Evolutionary conservation across 768 basidiomycete genomes (phyloP).

Genomic region (Tulasnella sp.): DNA sequence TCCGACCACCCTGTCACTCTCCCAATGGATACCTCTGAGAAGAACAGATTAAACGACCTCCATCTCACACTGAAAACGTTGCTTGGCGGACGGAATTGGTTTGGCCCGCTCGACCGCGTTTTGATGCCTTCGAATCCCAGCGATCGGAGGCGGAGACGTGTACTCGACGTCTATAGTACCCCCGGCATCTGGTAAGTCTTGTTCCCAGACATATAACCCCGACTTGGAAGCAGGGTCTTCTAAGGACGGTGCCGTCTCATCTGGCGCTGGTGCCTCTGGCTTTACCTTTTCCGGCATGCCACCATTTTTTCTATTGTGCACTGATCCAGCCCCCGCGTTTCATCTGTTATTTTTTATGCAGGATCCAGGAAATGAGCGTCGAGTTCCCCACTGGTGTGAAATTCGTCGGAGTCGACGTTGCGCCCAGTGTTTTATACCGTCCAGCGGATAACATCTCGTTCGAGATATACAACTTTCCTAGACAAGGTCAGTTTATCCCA

Average conservation of each 20-base stretch:
- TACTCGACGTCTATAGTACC: conserved; percentile 19
- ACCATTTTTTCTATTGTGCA: neutral
- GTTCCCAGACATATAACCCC: neutral
- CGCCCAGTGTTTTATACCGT: conserved; percentile 8
- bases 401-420: conserved; percentile 20
- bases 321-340: neutral
- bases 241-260: neutral
- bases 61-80: conserved; percentile 11
- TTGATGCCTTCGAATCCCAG: neutral
- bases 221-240: neutral
- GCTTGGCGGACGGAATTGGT: conserved; percentile 16
- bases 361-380: conserved; percentile 16
- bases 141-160: conserved; percentile 12
- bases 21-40: conserved; percentile 13
- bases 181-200: conserved; percentile 18
- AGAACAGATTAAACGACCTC: conserved; percentile 4
- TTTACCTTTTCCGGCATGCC: neutral
- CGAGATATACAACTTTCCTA: conserved; percentile 21
- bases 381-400: conserved; percentile 16
- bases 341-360: neutral
- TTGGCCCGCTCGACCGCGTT: conserved; percentile 12
- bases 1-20: conserved; percentile 15
- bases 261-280: neutral
- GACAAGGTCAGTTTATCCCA: neutral
- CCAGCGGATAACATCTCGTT: conserved; percentile 15